Percentiles rank a stretch among this genome's conserved stretches.
These are phyloP conservation scores for Mortierella sp. DNA, from an alignment of 371 early-diverging fungal species.

Conservation along the genomic window DNA sequence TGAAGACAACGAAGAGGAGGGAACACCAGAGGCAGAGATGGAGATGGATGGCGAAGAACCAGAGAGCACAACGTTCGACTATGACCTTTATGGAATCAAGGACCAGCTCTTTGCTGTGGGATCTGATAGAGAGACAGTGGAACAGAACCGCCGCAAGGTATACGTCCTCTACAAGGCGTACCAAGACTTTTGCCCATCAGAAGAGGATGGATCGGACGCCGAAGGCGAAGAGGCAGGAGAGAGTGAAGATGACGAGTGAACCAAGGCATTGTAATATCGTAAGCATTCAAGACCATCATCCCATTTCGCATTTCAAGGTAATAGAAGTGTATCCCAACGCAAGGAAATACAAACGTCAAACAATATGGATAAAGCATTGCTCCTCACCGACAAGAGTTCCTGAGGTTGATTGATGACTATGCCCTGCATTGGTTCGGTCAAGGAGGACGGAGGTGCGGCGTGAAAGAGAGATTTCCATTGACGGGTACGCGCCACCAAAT, in stretches of 20 bases:
- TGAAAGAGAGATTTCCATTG: too few relatives aligned
- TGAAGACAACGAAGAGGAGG: constrained; percentile 23
- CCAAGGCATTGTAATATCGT: not conserved
- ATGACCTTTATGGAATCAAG: constrained; percentile 60
- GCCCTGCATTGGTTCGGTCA: too few relatives aligned
- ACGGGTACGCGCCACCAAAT: too few relatives aligned
- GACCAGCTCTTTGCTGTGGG: constrained; percentile 56
- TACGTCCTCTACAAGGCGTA: constrained; percentile 58
- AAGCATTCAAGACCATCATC: too few relatives aligned
- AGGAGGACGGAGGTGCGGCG: too few relatives aligned
- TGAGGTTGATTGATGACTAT: too few relatives aligned
- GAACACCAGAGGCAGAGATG: constrained; percentile 25
- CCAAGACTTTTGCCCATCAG: constrained; percentile 60
- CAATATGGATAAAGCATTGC: too few relatives aligned
- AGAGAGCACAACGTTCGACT: constrained; percentile 54
- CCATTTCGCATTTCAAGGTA: too few relatives aligned
- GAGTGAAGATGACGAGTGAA: constrained; percentile 15
- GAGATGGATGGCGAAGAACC: constrained; percentile 32
- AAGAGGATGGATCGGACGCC: constrained; percentile 61
- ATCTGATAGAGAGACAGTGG: constrained; percentile 52
- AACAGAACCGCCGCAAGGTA: constrained; percentile 60
- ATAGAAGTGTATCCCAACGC: too few relatives aligned
- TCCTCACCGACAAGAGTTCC: too few relatives aligned
- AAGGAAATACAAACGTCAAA: too few relatives aligned
- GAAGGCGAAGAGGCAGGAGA: constrained; percentile 52